Evolutionary conservation across 2,329 filamentous ascomycete species (phyloP).

Genomic region (Ophiostoma novo-ulmi): DNA sequence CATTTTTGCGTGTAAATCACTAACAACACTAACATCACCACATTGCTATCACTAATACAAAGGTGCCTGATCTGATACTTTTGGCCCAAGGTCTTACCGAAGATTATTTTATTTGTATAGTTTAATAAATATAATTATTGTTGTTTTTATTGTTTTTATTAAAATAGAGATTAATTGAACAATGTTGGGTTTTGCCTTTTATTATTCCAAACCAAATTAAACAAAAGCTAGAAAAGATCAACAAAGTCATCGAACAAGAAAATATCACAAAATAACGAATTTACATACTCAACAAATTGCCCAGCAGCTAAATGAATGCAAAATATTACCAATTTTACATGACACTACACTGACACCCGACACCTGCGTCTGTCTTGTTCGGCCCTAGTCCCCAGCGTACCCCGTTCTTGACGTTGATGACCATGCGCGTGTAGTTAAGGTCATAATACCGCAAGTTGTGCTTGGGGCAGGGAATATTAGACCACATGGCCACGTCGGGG

Average conservation of each 20-base stretch:
- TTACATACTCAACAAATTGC: slow-evolving; percentile 23
- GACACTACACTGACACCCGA: slow-evolving; percentile 37
- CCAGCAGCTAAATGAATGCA: not conserved
- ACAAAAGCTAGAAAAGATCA: not conserved
- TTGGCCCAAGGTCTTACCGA: no score
- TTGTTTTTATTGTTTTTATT: no score
- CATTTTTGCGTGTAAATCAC: slow-evolving; percentile 2
- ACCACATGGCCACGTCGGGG: slow-evolving; percentile 3
- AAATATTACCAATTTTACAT: slow-evolving; percentile 32
- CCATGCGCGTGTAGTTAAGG: slow-evolving; percentile 44
- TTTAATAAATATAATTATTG: no score
- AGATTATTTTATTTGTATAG: no score
- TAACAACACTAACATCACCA: slow-evolving; percentile 11
- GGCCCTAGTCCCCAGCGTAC: slow-evolving; percentile 47
- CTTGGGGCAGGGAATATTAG: slow-evolving; percentile 38
- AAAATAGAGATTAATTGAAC: no score
- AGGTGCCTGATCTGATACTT: no score
- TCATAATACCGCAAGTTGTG: slow-evolving; percentile 46
- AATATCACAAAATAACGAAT: no score
- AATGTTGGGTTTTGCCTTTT: no score
- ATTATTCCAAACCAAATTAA: not conserved
- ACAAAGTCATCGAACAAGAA: not conserved
- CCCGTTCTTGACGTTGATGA: slow-evolving; percentile 41
- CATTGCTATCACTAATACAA: not conserved
- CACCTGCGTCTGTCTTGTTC: slow-evolving; percentile 35